phyloP scores from a whole-genome alignment of 441 rosid species.

The Pelargonium fulgidum region DNA sequence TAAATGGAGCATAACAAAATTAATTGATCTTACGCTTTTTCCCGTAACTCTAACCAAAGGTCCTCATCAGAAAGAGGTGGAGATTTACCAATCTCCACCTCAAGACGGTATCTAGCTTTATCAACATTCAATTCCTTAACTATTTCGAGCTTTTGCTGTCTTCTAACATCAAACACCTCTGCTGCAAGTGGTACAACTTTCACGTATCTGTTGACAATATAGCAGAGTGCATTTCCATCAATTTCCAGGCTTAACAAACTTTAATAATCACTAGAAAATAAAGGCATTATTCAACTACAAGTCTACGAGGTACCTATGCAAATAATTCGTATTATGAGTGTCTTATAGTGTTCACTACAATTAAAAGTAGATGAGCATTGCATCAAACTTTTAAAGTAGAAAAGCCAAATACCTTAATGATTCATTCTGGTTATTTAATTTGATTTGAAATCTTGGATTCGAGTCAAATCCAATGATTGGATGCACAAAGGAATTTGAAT shows the following conservation, averaged over 20 bases:
- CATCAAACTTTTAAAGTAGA: not conserved
- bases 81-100: conserved; percentile 89
- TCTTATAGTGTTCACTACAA: not conserved
- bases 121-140: conserved; percentile 65
- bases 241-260: conserved; percentile 5
- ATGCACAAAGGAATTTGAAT: too few relatives aligned
- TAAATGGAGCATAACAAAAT: not conserved
- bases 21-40: conserved; percentile 72
- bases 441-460: too few relatives aligned
- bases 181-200: conserved; percentile 95
- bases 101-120: conserved; percentile 66
- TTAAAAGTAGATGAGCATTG: not conserved
- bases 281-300: not conserved
- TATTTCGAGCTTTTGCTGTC: conserved; percentile 79
- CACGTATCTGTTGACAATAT: conserved; percentile 53
- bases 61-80: conserved; percentile 94
- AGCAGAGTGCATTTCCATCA: conserved; percentile 9
- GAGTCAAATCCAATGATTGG: too few relatives aligned
- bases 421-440: too few relatives aligned
- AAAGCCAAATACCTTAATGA: not conserved
- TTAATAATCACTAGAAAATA: not conserved
- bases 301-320: not conserved
- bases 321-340: not conserved
- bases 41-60: conserved; percentile 78
- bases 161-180: conserved; percentile 72